phyloP scores from a whole-genome alignment of 73 alveolate species.

The Paramecium sonneborni region DNA sequence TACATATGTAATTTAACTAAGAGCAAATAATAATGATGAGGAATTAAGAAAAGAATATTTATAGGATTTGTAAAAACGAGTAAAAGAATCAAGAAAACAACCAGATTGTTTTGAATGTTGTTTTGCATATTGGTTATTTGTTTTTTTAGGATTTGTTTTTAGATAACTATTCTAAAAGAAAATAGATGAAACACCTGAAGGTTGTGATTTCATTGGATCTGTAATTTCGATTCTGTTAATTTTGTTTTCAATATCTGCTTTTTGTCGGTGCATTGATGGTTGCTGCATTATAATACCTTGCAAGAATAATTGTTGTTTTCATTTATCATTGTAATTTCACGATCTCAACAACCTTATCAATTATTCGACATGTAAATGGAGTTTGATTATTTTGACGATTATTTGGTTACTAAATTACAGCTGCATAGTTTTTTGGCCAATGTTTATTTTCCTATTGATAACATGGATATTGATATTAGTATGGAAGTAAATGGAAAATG shows the following conservation, averaged over 20 bases:
- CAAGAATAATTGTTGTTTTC: background rate
- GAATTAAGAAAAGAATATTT: background rate
- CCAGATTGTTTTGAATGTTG: conserved; percentile 23
- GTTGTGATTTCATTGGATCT: background rate
- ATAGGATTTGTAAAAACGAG: background rate
- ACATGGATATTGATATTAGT: conserved; percentile 25
- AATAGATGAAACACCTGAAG: conserved; percentile 16
- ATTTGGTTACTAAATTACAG: background rate
- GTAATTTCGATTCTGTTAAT: background rate
- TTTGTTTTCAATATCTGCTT: background rate
- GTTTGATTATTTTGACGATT: background rate
- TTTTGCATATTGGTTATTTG: conserved; percentile 32
- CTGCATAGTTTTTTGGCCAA: conserved; percentile 32
- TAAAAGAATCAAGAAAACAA: background rate
- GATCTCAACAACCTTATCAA: background rate
- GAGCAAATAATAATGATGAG: conserved; percentile 22
- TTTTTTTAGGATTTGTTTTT: background rate
- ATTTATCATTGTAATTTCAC: background rate
- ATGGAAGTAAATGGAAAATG: background rate
- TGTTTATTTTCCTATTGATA: background rate
- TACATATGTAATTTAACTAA: conserved; percentile 3
- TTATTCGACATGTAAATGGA: conserved; percentile 16
- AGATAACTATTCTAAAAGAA: background rate
- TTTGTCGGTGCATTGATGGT: background rate
- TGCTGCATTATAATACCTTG: conserved; percentile 31